A percentile compares a stretch with the other conserved stretches of the same genome.
These are phyloP conservation scores for Backusella macrospora DNA, from an alignment of 192 early-diverging fungal genomes.

Conservation along the genomic window DNA sequence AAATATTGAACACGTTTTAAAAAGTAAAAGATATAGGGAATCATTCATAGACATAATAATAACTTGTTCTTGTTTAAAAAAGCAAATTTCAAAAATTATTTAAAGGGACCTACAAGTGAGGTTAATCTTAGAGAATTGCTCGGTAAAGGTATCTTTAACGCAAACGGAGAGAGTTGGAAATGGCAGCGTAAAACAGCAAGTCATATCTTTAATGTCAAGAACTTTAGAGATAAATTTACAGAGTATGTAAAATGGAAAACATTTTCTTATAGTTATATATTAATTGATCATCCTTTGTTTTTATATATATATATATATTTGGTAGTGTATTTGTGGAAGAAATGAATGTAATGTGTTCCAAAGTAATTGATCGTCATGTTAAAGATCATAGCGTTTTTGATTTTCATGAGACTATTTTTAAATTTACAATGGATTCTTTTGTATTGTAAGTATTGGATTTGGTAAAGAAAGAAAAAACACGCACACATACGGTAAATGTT, in stretches of 20 bases:
- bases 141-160: slow-evolving; percentile 70
- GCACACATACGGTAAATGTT: too few species aligned
- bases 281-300: too few species aligned
- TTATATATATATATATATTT: too few species aligned
- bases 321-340: slow-evolving; percentile 32
- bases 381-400: slow-evolving; percentile 40
- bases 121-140: slow-evolving; percentile 49
- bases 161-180: slow-evolving; percentile 62
- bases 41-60: background rate
- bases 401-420: slow-evolving; percentile 49
- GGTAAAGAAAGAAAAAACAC: background rate
- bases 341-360: slow-evolving; percentile 23
- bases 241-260: slow-evolving; percentile 9
- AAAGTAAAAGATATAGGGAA: slow-evolving; percentile 22
- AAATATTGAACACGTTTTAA: slow-evolving; percentile 42
- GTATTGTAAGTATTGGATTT: slow-evolving; percentile 29
- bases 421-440: slow-evolving; percentile 48
- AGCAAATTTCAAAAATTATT: slow-evolving; percentile 44
- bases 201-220: slow-evolving; percentile 40
- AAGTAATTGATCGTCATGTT: slow-evolving; percentile 22
- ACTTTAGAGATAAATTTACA: slow-evolving; percentile 37
- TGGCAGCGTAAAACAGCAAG: slow-evolving; percentile 55
- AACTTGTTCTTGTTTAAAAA: background rate
- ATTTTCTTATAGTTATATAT: too few species aligned
- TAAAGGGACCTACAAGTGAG: slow-evolving; percentile 43